Conservation (phyloP, 179 eudicot species). For the Patellifolia procumbens region DNA sequence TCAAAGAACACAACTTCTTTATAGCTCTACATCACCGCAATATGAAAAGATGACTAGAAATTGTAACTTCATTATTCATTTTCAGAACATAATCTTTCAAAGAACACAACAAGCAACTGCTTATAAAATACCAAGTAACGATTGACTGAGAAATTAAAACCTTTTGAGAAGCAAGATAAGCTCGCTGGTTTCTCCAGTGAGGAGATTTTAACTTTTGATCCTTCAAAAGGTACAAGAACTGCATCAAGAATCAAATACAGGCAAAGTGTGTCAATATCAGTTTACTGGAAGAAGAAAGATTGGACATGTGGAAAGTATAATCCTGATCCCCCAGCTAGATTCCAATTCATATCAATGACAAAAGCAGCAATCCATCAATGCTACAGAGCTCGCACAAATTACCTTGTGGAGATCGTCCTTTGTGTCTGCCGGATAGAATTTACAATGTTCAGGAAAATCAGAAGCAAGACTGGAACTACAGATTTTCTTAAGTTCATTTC, state of each 20-base stretch:
- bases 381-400: slow-evolving; percentile 9
- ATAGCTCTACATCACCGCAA: not conserved
- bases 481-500: slow-evolving; percentile 61
- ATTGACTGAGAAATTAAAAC: slow-evolving; percentile 27
- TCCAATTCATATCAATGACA: not conserved
- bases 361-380: not conserved
- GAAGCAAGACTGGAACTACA: slow-evolving; percentile 70
- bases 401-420: slow-evolving; percentile 95
- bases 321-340: not conserved
- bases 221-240: slow-evolving; percentile 90
- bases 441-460: slow-evolving; percentile 86
- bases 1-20: not conserved
- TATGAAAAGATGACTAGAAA: not conserved
- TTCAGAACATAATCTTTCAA: not conserved
- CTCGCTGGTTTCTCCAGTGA: slow-evolving; percentile 81
- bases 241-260: slow-evolving; percentile 32
- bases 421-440: slow-evolving; percentile 80
- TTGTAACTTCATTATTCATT: not conserved
- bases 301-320: not conserved
- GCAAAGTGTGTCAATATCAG: not conserved
- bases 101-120: not conserved
- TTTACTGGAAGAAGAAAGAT: not conserved
- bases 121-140: not conserved
- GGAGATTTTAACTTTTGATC: slow-evolving; percentile 76
- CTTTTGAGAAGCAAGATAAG: slow-evolving; percentile 88